Conservation (phyloP, 345 rosid species). For the Lepidium sativum region DNA sequence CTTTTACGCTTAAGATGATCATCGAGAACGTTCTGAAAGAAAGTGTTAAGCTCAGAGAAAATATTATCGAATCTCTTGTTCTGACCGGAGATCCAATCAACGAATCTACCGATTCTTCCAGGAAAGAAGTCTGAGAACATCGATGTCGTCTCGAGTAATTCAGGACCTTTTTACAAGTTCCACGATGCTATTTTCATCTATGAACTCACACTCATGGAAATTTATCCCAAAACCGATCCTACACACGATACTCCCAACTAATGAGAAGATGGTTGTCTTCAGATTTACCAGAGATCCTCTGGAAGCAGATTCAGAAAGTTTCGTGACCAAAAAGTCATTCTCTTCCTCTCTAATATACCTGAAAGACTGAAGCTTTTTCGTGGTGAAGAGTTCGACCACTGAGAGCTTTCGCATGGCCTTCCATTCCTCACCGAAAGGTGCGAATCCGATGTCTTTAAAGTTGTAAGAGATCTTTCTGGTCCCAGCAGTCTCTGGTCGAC, state of each 20-base stretch:
- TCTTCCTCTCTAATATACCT: slow-evolving; percentile 25
- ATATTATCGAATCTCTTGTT: background rate
- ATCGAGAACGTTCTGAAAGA: slow-evolving; percentile 14
- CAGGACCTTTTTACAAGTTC: background rate
- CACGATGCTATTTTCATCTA: background rate
- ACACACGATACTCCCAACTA: slow-evolving; percentile 3
- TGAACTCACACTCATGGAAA: background rate
- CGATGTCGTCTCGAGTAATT: background rate
- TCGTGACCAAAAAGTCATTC: slow-evolving; percentile 15
- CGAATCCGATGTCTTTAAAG: slow-evolving; percentile 22
- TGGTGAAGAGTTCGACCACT: slow-evolving; percentile 13
- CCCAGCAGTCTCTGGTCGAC: slow-evolving; percentile 13
- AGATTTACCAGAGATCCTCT: slow-evolving; percentile 2
- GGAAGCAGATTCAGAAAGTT: background rate
- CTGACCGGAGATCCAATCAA: slow-evolving; percentile 6
- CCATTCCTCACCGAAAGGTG: slow-evolving; percentile 30
- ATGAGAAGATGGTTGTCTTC: background rate
- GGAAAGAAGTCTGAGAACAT: slow-evolving; percentile 14
- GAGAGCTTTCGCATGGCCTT: slow-evolving; percentile 19
- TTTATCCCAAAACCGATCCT: slow-evolving; percentile 15
- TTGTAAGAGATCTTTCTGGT: slow-evolving; percentile 10
- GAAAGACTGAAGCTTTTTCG: slow-evolving; percentile 15
- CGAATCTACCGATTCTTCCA: background rate
- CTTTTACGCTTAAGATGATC: slow-evolving; percentile 15
- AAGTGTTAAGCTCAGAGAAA: background rate